Evolutionary conservation across 192 early-diverging fungal species (phyloP), one percentile per base, ranked within the genome.

Genomic region (Backusella tarrabulga): DNA sequence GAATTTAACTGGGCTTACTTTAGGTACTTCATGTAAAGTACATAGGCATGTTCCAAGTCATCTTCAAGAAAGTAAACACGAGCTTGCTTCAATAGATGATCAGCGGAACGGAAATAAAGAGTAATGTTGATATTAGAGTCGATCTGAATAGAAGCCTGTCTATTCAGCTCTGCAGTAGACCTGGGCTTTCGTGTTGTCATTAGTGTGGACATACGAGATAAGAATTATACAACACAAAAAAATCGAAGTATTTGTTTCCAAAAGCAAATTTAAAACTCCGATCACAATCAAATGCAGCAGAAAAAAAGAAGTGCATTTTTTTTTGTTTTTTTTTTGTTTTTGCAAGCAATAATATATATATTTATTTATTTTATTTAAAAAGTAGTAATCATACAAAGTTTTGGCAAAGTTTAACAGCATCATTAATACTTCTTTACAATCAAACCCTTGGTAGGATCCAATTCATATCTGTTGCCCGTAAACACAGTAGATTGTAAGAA

Each of bases 21-120:
- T 68, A 85, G 85, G 77, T 89, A 92, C 5, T 88, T 86, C 85
- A 95, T 82, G 74, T 91, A 93, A 38, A 88, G 81, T n/a, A 92
- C 84, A 71, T 95, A 95, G 1, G 92, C 91, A 26, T 85, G 85
- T 68, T 90, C 86, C 9, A 90, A 75, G 74, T 95, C 90, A 77
- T 89, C 82, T 79, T 95, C 92, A 50, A 76, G 52, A n/a, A 86
- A 76, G 79, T 93, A 92, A 11, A 89, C 77, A 72, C 81, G 71
- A 32, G 88, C 89, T 82, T 90, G 86, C 50, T 80, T 84, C 19
- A 82, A 82, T 14, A 86, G 50, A 1, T 80, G 79, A 21, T 85
- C 77, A 36, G 88, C 85, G 0, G 87, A 80, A 7, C 86, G 83
- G 77, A 87, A 78, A 75, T 85, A 88, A 7, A 85, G 72, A 38